Evolutionary conservation across 371 early-diverging fungal species (phyloP), one percentile per base, ranked within the genome.

Genomic region (Dinochytrium kinnereticum): DNA sequence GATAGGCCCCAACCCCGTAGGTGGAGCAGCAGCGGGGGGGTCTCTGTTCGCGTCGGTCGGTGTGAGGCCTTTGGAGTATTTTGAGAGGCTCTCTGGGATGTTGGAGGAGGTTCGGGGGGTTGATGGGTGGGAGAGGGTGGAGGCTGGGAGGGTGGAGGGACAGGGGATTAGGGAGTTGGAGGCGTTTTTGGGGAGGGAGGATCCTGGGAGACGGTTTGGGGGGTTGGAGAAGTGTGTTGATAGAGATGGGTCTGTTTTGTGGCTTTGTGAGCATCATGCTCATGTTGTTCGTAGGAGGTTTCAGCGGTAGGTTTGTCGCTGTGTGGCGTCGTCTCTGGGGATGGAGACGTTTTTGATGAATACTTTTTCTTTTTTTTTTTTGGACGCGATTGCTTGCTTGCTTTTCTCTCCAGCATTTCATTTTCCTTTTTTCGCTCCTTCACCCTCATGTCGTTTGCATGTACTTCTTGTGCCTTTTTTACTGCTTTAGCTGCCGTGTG

Each of bases 191-290:
- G 13, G 50, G 44, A 36, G 13, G 39, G 50, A 10, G 5, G 70
- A 70, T 40, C 61, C 59, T 10, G 70, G 70, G 59, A 57, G 59
- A 61, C 57, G 49, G 44, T 26, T n/a, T 2, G 70, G 61, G 2
- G 50, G 64, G 5, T 39, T 70, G 61, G 26, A 64, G 13, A 30
- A 37, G 36, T 30, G 30, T 36, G 30, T 37, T 3, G 64, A 64
- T 24, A 37, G 17, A 24, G 64, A 64, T 31, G 64, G 64, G 21
- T 64, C 64, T 28, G 37, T 64, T 24, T 3, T 64, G 33, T 64
- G 64, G 64, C 64, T 64, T 31, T 64, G 64, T 24, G 64, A 64
- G 64, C 36, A 30, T 13, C 64, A 64, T 64, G 64, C 64, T 28
- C 30, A 64, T 30, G 24, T 37, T 19, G 64, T 64, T 13, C 7